Conservation (phyloP, 139 green algal genomes). For the Edaphochlamys debaryana region DNA sequence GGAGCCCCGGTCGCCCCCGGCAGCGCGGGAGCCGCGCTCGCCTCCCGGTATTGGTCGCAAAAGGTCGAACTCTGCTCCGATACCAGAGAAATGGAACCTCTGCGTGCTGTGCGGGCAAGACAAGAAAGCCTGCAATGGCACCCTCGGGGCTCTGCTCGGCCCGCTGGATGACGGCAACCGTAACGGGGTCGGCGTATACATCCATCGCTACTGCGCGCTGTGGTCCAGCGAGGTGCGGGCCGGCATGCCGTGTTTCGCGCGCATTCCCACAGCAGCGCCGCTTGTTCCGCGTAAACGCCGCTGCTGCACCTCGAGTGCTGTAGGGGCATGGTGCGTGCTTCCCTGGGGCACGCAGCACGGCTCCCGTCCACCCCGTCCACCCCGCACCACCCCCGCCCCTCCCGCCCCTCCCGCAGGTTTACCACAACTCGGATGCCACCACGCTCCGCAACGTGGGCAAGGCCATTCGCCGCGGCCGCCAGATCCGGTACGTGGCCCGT, state of each 20-base stretch:
- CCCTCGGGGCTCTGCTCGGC: constrained; percentile 62
- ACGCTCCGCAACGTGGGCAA: constrained; percentile 60
- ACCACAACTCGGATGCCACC: constrained; percentile 50
- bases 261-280: neutral
- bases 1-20: too few species aligned
- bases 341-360: neutral
- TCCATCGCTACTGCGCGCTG: constrained; percentile 76
- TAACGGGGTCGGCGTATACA: constrained; percentile 46
- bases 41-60: too few species aligned
- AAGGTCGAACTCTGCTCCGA: too few species aligned
- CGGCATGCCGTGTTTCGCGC: neutral
- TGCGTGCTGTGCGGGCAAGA: constrained; percentile 25
- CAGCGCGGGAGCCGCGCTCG: too few species aligned
- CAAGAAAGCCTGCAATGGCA: neutral
- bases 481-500: constrained; percentile 57
- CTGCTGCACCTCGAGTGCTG: neutral
- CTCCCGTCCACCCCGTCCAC: too few species aligned
- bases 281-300: neutral
- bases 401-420: constrained; percentile 55
- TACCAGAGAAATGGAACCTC: too few species aligned
- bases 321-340: neutral
- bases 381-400: neutral
- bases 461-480: constrained; percentile 70
- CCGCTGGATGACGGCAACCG: constrained; percentile 45
- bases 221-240: constrained; percentile 72